Evolutionary conservation across 2,329 filamentous ascomycete species (phyloP).

Genomic region (Aspergillus eucalypticola): DNA sequence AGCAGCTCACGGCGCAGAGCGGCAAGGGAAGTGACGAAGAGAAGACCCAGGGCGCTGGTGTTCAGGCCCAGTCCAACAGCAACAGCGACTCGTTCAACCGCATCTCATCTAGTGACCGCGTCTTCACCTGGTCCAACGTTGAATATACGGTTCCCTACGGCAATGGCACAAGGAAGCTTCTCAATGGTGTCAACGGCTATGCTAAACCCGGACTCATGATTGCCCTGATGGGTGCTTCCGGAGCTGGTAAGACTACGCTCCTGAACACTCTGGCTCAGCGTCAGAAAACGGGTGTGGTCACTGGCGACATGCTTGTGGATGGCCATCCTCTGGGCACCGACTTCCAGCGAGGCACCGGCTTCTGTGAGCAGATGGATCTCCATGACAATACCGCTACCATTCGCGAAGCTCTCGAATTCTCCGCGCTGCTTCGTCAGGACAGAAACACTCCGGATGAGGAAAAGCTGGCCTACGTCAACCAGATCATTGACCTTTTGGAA

Average conservation of each 20-base stretch:
- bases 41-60: constrained; percentile 44
- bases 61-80: constrained; percentile 27
- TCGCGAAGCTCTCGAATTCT: constrained; percentile 69
- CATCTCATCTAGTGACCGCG: constrained; percentile 59
- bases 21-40: constrained; percentile 58
- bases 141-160: constrained; percentile 72
- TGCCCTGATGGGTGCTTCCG: constrained; percentile 77
- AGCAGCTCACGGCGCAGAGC: constrained; percentile 53
- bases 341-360: constrained; percentile 70
- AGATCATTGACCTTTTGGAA: constrained; percentile 66
- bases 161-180: constrained; percentile 60
- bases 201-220: constrained; percentile 79
- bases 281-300: constrained; percentile 64
- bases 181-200: constrained; percentile 73
- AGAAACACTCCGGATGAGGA: constrained; percentile 56
- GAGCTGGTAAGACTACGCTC: constrained; percentile 81
- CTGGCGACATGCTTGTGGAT: constrained; percentile 72
- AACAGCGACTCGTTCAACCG: constrained; percentile 38
- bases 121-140: constrained; percentile 72
- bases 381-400: constrained; percentile 69
- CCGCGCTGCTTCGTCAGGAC: constrained; percentile 64
- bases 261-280: constrained; percentile 76
- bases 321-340: constrained; percentile 61
- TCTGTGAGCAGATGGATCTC: constrained; percentile 71
- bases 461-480: constrained; percentile 67